Conservation (phyloP, 2,329 filamentous ascomycete species). For the Aciculosporium take region DNA sequence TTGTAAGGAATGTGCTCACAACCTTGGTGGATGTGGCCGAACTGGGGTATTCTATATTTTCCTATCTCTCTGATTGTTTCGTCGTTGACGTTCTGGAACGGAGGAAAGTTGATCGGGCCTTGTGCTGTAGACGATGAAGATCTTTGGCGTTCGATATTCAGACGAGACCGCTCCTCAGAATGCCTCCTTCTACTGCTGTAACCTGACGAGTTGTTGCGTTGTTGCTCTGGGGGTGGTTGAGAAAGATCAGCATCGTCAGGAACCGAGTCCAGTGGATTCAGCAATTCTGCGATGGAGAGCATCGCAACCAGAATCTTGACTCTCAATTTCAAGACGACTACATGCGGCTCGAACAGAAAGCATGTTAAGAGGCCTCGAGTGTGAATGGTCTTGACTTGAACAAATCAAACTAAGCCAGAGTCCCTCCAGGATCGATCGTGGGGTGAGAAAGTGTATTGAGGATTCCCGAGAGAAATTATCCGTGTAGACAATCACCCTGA, state of each 20-base stretch:
- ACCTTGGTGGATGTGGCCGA: slow-evolving; percentile 45
- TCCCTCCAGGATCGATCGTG: background rate
- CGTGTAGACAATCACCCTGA: background rate
- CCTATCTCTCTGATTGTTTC: slow-evolving; percentile 26
- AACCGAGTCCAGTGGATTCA: slow-evolving; percentile 1
- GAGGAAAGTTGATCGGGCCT: slow-evolving; percentile 46
- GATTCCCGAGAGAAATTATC: background rate
- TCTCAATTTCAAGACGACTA: background rate
- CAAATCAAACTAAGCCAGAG: background rate
- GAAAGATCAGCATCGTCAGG: background rate
- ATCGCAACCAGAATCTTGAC: background rate
- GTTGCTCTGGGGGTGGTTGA: background rate
- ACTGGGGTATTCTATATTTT: slow-evolving; percentile 52
- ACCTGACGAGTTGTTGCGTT: background rate
- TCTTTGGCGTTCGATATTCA: background rate
- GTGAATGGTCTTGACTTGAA: background rate
- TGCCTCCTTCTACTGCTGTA: background rate
- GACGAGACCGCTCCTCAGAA: background rate
- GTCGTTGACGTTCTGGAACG: slow-evolving; percentile 53
- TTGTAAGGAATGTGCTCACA: slow-evolving; percentile 80
- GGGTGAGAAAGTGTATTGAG: background rate
- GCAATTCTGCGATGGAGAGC: slow-evolving; percentile 2
- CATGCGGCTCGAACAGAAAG: background rate
- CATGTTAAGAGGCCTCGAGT: background rate
- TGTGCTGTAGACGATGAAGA: background rate